Conservation (phyloP, 2,329 filamentous ascomycete species). For the Harringtonia lauricola region DNA sequence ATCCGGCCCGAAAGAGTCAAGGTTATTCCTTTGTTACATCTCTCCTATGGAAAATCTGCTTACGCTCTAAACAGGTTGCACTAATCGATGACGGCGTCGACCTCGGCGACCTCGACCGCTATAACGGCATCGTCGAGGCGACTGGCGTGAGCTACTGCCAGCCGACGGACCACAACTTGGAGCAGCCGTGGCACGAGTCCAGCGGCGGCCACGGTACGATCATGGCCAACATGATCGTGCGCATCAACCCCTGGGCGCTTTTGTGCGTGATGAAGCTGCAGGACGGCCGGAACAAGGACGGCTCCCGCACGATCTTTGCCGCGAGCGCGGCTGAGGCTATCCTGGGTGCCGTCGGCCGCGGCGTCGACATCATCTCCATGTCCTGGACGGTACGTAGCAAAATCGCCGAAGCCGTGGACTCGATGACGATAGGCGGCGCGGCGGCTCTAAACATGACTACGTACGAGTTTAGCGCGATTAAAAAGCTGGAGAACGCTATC, state of each 20-base stretch:
- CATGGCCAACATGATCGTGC: slow-evolving; percentile 19
- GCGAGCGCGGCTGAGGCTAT: slow-evolving; percentile 16
- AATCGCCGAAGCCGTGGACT: neutral
- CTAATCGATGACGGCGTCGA: slow-evolving; percentile 29
- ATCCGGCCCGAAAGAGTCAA: slow-evolving; percentile 14
- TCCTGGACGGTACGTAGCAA: slow-evolving; percentile 21
- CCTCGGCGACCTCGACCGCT: slow-evolving; percentile 14
- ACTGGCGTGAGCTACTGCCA: slow-evolving; percentile 18
- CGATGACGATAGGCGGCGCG: neutral
- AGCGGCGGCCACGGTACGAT: slow-evolving; percentile 17
- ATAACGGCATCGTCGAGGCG: slow-evolving; percentile 10
- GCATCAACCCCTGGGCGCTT: slow-evolving; percentile 15
- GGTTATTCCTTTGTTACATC: slow-evolving; percentile 8
- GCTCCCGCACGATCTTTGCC: slow-evolving; percentile 1
- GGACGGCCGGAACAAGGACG: slow-evolving; percentile 4
- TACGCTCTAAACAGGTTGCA: slow-evolving; percentile 11
- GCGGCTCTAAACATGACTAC: slow-evolving; percentile 11
- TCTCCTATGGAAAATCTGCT: neutral
- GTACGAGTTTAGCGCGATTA: slow-evolving; percentile 7
- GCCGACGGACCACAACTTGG: slow-evolving; percentile 11
- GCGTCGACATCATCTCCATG: slow-evolving; percentile 26
- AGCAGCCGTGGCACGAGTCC: slow-evolving; percentile 18
- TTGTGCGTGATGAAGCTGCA: slow-evolving; percentile 15
- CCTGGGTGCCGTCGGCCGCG: slow-evolving; percentile 15
- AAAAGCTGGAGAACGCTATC: slow-evolving; percentile 18